phyloP scores from a whole-genome alignment of 2,329 filamentous ascomycete genomes.

The Trichoderma endophyticum region DNA sequence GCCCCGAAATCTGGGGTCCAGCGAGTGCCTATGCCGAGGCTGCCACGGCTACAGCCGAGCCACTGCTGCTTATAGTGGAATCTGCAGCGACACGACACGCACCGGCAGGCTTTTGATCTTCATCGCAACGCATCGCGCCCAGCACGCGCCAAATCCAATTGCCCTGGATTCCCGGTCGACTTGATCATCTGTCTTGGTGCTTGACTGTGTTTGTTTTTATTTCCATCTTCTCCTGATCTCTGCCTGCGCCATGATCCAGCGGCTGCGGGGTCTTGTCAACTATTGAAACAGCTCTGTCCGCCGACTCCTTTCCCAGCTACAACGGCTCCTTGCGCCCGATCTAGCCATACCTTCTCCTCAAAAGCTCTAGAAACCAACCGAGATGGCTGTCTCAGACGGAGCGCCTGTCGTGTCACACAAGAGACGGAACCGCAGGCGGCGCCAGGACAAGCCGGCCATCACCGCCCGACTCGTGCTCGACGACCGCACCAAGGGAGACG shows the following conservation, averaged over 20 bases:
- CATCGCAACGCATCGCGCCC: constrained; percentile 13
- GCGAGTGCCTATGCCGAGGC: constrained; percentile 17
- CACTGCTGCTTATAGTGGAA: not conserved
- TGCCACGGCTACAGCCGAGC: constrained; percentile 14
- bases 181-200: too few species aligned
- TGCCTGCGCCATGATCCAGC: constrained; percentile 18
- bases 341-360: not conserved
- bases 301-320: constrained; percentile 1
- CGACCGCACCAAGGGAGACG: constrained; percentile 78
- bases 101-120: not conserved
- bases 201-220: not conserved
- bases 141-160: constrained; percentile 11
- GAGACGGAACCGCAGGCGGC: constrained; percentile 51
- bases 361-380: not conserved
- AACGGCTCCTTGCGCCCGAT: not conserved
- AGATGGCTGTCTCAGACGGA: constrained; percentile 31
- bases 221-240: not conserved
- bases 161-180: not conserved
- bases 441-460: constrained; percentile 70
- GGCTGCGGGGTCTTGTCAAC: constrained; percentile 14
- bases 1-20: constrained; percentile 9
- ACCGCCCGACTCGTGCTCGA: constrained; percentile 80
- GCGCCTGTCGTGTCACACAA: constrained; percentile 28
- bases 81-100: constrained; percentile 12
- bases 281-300: not conserved